These are phyloP conservation scores for Aureobasidium sp. DNA, from an alignment of 2,329 filamentous ascomycete genomes.

Conservation along the genomic window DNA sequence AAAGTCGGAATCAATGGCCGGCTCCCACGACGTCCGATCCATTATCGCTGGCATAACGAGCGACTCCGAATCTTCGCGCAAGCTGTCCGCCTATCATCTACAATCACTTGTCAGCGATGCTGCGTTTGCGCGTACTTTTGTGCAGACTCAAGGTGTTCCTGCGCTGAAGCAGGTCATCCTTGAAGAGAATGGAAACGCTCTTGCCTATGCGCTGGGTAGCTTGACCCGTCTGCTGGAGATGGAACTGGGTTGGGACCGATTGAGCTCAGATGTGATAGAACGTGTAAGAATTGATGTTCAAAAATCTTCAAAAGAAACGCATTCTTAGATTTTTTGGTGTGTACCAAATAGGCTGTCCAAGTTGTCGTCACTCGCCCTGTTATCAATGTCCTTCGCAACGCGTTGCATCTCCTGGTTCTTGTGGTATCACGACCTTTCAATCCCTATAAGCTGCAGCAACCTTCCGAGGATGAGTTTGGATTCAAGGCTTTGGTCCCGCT, in stretches of 20 bases:
- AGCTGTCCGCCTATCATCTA: slow-evolving; percentile 98
- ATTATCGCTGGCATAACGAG: slow-evolving; percentile 51
- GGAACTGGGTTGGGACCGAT: slow-evolving; percentile 95
- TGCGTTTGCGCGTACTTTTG: slow-evolving; percentile 93
- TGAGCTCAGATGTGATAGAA: slow-evolving; percentile 64
- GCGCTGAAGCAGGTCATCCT: slow-evolving; percentile 78
- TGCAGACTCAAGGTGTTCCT: slow-evolving; percentile 75
- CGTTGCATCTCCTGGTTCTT: slow-evolving; percentile 92
- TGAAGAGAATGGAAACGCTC: slow-evolving; percentile 80
- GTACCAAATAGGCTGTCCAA: slow-evolving; percentile 58
- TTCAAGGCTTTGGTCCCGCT: slow-evolving; percentile 89
- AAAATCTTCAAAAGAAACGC: not conserved
- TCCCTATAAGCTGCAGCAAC: slow-evolving; percentile 21
- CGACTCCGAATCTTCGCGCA: slow-evolving; percentile 80
- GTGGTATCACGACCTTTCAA: slow-evolving; percentile 73
- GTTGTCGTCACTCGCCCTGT: slow-evolving; percentile 90
- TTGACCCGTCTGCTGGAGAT: slow-evolving; percentile 83
- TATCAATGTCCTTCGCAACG: slow-evolving; percentile 93
- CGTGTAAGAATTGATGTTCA: slow-evolving; percentile 43
- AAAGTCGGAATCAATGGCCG: slow-evolving; percentile 24
- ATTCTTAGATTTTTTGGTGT: slow-evolving; percentile 15
- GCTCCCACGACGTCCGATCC: slow-evolving; percentile 27
- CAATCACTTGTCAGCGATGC: slow-evolving; percentile 93
- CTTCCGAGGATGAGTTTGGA: slow-evolving; percentile 64
- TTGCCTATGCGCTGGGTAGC: slow-evolving; percentile 90